phyloP scores from a whole-genome alignment of 768 basidiomycete species.

The Termitomyces sp. region DNA sequence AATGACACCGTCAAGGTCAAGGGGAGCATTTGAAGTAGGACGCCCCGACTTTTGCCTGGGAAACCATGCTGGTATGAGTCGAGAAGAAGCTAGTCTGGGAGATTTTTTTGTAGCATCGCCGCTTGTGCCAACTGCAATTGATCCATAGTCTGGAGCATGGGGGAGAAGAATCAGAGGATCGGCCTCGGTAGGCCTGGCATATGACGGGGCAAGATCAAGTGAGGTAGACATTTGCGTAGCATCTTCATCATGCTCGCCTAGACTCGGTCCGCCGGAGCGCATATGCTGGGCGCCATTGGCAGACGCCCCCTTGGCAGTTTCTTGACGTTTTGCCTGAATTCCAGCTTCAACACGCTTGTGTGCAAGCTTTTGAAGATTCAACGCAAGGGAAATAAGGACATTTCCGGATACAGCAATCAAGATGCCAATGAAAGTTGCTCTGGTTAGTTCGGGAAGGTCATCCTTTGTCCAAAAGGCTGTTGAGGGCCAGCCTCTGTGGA shows the following conservation, averaged over 20 bases:
- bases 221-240: background rate
- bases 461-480: slow-evolving; percentile 19
- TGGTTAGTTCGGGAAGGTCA: slow-evolving; percentile 52
- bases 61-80: slow-evolving; percentile 29
- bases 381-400: slow-evolving; percentile 82
- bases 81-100: slow-evolving; percentile 19
- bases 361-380: slow-evolving; percentile 92
- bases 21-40: background rate
- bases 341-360: slow-evolving; percentile 62
- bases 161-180: slow-evolving; percentile 13
- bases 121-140: background rate
- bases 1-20: slow-evolving; percentile 17
- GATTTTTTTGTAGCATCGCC: background rate
- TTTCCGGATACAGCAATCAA: slow-evolving; percentile 81
- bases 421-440: slow-evolving; percentile 70
- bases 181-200: slow-evolving; percentile 2
- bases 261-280: slow-evolving; percentile 12
- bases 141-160: slow-evolving; percentile 12
- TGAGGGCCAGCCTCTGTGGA: slow-evolving; percentile 2
- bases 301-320: background rate
- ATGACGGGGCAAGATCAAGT: background rate
- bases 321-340: slow-evolving; percentile 14
- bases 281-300: background rate
- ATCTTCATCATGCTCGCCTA: slow-evolving; percentile 26
- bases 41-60: slow-evolving; percentile 16